Base-by-base conservation (phyloP, 106 monocot genomes). In the Cymbidium sinense region DNA sequence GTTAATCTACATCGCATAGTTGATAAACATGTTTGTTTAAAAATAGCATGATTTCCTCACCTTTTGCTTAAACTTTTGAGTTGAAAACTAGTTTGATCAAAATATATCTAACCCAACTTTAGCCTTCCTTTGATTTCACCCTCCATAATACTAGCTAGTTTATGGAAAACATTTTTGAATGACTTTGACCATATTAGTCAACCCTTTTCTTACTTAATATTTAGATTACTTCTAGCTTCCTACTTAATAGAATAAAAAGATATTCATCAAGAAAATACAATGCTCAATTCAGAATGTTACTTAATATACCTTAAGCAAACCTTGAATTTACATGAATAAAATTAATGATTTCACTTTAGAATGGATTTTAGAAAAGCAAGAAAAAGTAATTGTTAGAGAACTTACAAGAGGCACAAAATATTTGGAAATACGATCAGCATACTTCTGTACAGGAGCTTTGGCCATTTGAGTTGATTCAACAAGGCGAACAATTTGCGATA, bases 401-500 rank as follows among this genome's bases (percentile, higher is more conserved):
- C 87, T 91, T 79, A 93, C 95, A 50, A 93, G 51, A 71, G 95
- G 95, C 13, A 96, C 95, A 82, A 96, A 96, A 77, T 80, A 88
- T 82, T 86, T 93, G 64, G 95, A 96, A 79, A 96, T 96, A 31
- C 84, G 87, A 78, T 96, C 95, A 23, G 95, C 93, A 70, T 93
- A 87, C 84, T 93, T 95, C 65, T 95, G 95, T 0, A 95, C 85
- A 12, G 95, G 95, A 77, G 95, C 95, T 83, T 95, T 95, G 21
- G 95, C 87, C 95, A 95, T 86, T 73, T 95, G 95, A 58, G 95
- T 93, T 37, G 95, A 91, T 78, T 93, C 95, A 39, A 95, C 93
- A 34, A 95, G 86, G 36, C 90, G 85, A 74, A 95, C 90, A 83
- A 95, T 95, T 77, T 89, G 95, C 25, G 93, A 80, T 25, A 95